Conservation (phyloP, 352 stramenopile species). For the Phytophthora agathidicida region DNA sequence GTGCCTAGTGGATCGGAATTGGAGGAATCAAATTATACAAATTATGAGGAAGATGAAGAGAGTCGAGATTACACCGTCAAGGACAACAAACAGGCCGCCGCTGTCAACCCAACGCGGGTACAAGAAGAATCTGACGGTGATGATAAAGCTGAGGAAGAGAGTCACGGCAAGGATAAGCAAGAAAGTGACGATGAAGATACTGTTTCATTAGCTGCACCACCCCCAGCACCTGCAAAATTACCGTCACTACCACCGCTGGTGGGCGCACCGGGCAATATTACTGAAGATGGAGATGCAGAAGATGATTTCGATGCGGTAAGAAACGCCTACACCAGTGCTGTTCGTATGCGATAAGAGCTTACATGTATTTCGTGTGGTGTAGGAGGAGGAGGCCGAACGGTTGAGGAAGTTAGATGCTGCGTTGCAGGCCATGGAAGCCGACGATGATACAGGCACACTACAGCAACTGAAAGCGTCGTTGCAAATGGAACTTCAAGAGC, state of each 20-base stretch:
- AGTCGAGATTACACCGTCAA: slow-evolving; percentile 17
- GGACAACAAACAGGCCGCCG: background rate
- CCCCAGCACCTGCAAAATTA: slow-evolving; percentile 26
- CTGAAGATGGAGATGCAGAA: slow-evolving; percentile 30
- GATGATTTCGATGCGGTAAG: slow-evolving; percentile 67
- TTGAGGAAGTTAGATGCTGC: slow-evolving; percentile 74
- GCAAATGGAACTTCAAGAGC: slow-evolving; percentile 58
- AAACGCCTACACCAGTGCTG: no score
- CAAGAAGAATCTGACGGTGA: slow-evolving; percentile 15
- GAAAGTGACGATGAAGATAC: slow-evolving; percentile 26
- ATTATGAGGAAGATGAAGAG: slow-evolving; percentile 19
- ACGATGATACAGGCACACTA: slow-evolving; percentile 80
- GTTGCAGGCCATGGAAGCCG: slow-evolving; percentile 85
- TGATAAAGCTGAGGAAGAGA: slow-evolving; percentile 35
- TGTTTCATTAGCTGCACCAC: slow-evolving; percentile 28
- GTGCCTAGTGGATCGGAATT: slow-evolving; percentile 62
- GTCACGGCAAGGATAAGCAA: slow-evolving; percentile 2
- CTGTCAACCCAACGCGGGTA: background rate
- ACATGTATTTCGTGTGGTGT: slow-evolving; percentile 3
- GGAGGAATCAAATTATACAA: slow-evolving; percentile 54
- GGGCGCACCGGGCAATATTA: background rate
- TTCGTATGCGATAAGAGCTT: slow-evolving; percentile 1
- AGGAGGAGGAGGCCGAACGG: slow-evolving; percentile 62
- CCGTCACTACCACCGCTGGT: slow-evolving; percentile 30
- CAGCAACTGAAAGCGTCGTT: slow-evolving; percentile 79